Evolutionary conservation across 2,329 filamentous ascomycete species (phyloP).

Genomic region (Ceratocystis eucalypticola): DNA sequence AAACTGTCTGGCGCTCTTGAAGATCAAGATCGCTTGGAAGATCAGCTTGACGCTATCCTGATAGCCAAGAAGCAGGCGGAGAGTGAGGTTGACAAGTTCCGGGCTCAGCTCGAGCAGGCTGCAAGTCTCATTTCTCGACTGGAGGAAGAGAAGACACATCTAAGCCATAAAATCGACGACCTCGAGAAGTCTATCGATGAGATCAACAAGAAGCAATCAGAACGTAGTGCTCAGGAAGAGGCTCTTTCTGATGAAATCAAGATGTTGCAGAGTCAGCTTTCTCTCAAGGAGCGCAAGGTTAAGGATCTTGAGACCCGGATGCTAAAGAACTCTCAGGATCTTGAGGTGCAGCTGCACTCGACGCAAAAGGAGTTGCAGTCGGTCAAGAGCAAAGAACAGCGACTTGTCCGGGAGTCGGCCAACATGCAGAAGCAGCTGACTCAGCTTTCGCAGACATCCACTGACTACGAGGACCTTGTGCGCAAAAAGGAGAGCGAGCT

Average conservation of each 20-base stretch:
- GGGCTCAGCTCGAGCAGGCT: slow-evolving; percentile 80
- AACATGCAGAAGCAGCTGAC: slow-evolving; percentile 73
- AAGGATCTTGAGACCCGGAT: slow-evolving; percentile 77
- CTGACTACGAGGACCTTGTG: slow-evolving; percentile 88
- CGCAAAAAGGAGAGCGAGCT: slow-evolving; percentile 90
- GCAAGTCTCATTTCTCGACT: slow-evolving; percentile 72
- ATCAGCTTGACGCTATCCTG: slow-evolving; percentile 80
- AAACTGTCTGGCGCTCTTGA: slow-evolving; percentile 85
- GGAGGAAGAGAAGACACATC: slow-evolving; percentile 70
- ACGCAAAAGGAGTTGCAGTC: slow-evolving; percentile 68
- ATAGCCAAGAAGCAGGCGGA: slow-evolving; percentile 81
- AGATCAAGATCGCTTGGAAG: slow-evolving; percentile 86
- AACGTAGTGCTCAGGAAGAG: slow-evolving; percentile 63
- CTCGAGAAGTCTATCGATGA: slow-evolving; percentile 60
- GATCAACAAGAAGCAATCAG: slow-evolving; percentile 54
- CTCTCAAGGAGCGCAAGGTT: slow-evolving; percentile 77
- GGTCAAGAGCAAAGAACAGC: slow-evolving; percentile 59
- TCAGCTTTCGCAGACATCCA: slow-evolving; percentile 79
- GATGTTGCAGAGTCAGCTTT: slow-evolving; percentile 81
- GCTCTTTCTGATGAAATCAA: slow-evolving; percentile 70
- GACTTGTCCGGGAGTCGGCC: slow-evolving; percentile 66
- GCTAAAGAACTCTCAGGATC: slow-evolving; percentile 72
- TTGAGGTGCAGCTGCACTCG: slow-evolving; percentile 68
- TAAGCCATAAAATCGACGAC: slow-evolving; percentile 52
- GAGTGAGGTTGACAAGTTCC: slow-evolving; percentile 64